phyloP scores from a whole-genome alignment of 257 asterid species.

The Salvia hispanica region DNA sequence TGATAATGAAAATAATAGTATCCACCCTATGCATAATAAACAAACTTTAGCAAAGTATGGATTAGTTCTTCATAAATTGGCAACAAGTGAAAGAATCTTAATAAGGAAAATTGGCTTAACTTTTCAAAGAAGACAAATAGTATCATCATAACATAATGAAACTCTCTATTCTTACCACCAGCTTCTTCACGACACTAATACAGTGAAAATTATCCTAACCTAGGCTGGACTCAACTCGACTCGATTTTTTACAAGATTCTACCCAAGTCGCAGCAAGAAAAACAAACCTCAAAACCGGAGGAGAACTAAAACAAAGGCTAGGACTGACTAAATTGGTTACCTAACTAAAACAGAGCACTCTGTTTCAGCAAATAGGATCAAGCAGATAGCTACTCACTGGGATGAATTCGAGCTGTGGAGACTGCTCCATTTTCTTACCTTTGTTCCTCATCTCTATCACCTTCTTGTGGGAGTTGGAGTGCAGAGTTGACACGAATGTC shows the following conservation, averaged over 20 bases:
- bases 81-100: slow-evolving; percentile 19
- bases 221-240: slow-evolving; percentile 27
- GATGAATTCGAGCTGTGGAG: slow-evolving; percentile 44
- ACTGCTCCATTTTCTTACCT: slow-evolving; percentile 31
- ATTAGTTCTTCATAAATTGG: not conserved
- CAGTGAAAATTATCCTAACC: slow-evolving; percentile 21
- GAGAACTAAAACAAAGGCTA: slow-evolving; percentile 5
- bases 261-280: slow-evolving; percentile 27
- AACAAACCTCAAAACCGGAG: slow-evolving; percentile 12
- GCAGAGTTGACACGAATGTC: slow-evolving; percentile 70
- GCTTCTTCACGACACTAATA: slow-evolving; percentile 26
- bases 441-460: slow-evolving; percentile 60
- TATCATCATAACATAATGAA: slow-evolving; percentile 28
- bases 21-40: too few relatives aligned
- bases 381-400: slow-evolving; percentile 51
- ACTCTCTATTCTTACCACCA: slow-evolving; percentile 19
- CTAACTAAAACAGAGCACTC: slow-evolving; percentile 36
- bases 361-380: slow-evolving; percentile 46
- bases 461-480: slow-evolving; percentile 73
- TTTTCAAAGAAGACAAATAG: slow-evolving; percentile 23
- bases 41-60: too few relatives aligned
- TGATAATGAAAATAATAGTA: too few relatives aligned
- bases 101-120: not conserved
- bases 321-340: slow-evolving; percentile 35
- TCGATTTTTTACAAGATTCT: slow-evolving; percentile 40